phyloP scores from a whole-genome alignment of 1,284 basidiomycete genomes.

The Tilletia horrida region DNA sequence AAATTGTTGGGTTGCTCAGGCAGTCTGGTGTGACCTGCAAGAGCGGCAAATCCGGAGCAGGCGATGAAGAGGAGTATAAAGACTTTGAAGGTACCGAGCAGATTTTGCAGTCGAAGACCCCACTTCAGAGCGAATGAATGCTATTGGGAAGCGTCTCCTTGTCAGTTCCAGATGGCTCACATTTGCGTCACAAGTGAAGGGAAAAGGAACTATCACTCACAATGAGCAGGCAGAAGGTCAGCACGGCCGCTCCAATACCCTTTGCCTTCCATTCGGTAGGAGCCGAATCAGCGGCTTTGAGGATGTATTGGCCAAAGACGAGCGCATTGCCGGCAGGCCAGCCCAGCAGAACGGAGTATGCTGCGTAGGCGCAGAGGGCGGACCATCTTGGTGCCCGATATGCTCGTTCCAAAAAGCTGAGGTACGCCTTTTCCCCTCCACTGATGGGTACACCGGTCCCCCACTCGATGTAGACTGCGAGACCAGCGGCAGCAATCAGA shows the following conservation, averaged over 20 bases:
- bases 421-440: constrained; percentile 73
- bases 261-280: constrained; percentile 61
- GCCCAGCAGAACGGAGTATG: constrained; percentile 65
- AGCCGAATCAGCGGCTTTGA: constrained; percentile 59
- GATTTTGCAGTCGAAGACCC: constrained; percentile 67
- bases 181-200: neutral
- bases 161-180: constrained; percentile 20
- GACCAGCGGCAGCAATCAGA: constrained; percentile 61
- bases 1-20: constrained; percentile 60
- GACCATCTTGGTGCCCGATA: constrained; percentile 66
- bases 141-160: neutral
- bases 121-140: constrained; percentile 55
- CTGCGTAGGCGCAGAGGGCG: constrained; percentile 63
- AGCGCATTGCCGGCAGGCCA: constrained; percentile 65
- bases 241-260: constrained; percentile 64
- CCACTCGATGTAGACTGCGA: constrained; percentile 68
- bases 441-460: constrained; percentile 68
- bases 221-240: constrained; percentile 57
- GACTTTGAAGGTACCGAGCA: constrained; percentile 67
- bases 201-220: constrained; percentile 59
- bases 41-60: constrained; percentile 62
- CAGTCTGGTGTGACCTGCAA: constrained; percentile 59
- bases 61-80: constrained; percentile 63
- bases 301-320: constrained; percentile 61
- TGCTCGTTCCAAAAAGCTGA: constrained; percentile 72